phyloP scores from a whole-genome alignment of 805 yeast species.

The Naumovozyma castellii region DNA sequence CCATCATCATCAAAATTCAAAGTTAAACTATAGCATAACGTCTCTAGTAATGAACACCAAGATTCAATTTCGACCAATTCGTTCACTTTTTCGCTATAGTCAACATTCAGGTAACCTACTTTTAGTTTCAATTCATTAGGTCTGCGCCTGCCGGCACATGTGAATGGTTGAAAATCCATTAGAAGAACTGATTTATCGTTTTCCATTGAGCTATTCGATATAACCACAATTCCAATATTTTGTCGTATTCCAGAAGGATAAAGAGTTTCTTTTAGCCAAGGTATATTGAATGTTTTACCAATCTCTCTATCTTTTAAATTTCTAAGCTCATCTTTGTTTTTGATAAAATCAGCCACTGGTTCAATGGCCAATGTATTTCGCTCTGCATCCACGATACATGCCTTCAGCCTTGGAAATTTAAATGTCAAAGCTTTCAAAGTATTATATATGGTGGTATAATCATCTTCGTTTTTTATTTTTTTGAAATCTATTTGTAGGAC shows the following conservation, averaged over 20 bases:
- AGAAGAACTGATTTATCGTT: conserved; percentile 17
- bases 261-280: conserved; percentile 7
- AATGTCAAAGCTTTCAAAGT: conserved; percentile 18
- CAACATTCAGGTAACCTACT: conserved; percentile 27
- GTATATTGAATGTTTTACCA: conserved; percentile 12
- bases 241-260: conserved; percentile 5
- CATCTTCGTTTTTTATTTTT: conserved; percentile 6
- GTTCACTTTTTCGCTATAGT: conserved; percentile 21
- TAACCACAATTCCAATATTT: conserved; percentile 15
- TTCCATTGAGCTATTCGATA: conserved; percentile 23
- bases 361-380: conserved; percentile 11
- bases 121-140: conserved; percentile 25
- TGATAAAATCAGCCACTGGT: not conserved
- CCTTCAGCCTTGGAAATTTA: conserved; percentile 10
- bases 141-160: conserved; percentile 12
- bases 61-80: conserved; percentile 26
- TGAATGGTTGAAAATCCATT: conserved; percentile 16
- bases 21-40: conserved; percentile 23
- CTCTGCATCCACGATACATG: conserved; percentile 17
- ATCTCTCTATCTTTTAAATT: not conserved
- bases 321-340: not conserved
- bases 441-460: conserved; percentile 11
- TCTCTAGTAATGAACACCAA: conserved; percentile 24
- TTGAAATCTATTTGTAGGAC: conserved; percentile 23
- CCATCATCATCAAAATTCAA: conserved; percentile 27